Conservation (phyloP, 345 rosid genomes). For the Pistacia atlantica region DNA sequence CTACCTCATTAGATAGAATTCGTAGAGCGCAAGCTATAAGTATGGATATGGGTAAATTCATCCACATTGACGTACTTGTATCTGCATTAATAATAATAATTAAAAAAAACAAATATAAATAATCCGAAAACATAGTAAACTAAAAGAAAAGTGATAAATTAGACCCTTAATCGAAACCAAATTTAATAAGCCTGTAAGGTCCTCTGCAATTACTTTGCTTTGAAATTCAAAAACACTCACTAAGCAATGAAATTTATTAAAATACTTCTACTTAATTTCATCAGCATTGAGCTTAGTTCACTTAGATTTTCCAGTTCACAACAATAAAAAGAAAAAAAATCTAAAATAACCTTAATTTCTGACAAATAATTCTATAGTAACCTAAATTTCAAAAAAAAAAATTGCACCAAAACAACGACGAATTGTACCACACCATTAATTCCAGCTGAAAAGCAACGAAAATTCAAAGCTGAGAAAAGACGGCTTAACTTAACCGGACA, state of each 20-base stretch:
- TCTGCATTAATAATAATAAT: constrained; percentile 44
- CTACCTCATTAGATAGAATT: constrained; percentile 62
- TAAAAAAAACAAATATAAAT: constrained; percentile 12
- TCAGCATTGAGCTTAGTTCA: neutral
- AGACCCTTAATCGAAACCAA: neutral
- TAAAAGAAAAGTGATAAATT: neutral
- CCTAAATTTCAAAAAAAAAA: neutral
- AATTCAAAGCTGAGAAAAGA: neutral
- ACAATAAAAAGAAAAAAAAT: neutral
- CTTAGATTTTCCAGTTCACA: neutral
- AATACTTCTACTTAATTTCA: neutral
- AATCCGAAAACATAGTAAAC: neutral
- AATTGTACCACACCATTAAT: neutral
- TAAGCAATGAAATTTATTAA: neutral
- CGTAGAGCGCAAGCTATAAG: constrained; percentile 53
- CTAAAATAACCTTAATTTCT: neutral
- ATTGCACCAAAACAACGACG: too few relatives aligned
- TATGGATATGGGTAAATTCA: constrained; percentile 86
- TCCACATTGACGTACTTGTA: constrained; percentile 93
- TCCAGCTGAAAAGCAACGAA: neutral
- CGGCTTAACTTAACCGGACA: neutral
- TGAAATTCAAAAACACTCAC: neutral
- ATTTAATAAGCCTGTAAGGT: neutral
- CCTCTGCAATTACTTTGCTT: neutral
- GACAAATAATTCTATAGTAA: neutral